phyloP scores from a whole-genome alignment of 2,329 filamentous ascomycete genomes.

The Paraphaeosphaeria sporulosa region DNA sequence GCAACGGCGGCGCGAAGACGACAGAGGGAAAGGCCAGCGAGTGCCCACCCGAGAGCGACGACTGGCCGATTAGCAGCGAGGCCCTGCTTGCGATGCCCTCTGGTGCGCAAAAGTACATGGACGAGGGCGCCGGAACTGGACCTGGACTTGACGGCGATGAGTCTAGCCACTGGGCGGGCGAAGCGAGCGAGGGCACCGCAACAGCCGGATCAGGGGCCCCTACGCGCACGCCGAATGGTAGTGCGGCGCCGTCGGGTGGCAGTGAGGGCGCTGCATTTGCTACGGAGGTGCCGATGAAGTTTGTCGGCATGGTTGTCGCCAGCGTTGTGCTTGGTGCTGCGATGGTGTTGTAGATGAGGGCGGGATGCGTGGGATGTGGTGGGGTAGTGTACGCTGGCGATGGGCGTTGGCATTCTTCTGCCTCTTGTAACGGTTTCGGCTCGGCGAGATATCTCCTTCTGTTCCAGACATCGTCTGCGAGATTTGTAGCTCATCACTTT shows the following conservation, averaged over 20 bases:
- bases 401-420: neutral
- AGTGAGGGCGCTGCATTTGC: too few relatives aligned
- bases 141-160: conserved; percentile 62
- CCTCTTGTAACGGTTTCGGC: too few relatives aligned
- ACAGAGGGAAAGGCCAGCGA: conserved; percentile 57
- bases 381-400: neutral
- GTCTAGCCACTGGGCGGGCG: conserved; percentile 41
- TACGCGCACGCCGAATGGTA: conserved; percentile 31
- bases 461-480: too few relatives aligned
- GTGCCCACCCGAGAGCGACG: conserved; percentile 61
- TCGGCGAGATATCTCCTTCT: too few relatives aligned
- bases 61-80: conserved; percentile 63
- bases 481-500: too few relatives aligned
- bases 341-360: conserved; percentile 23
- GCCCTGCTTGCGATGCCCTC: conserved; percentile 65
- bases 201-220: conserved; percentile 38
- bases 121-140: conserved; percentile 63
- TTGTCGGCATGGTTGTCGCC: conserved; percentile 39
- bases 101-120: conserved; percentile 64
- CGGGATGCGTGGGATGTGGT: neutral
- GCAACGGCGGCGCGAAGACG: conserved; percentile 66
- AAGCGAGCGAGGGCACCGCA: conserved; percentile 37
- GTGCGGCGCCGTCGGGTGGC: conserved; percentile 3
- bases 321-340: conserved; percentile 43
- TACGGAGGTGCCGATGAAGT: conserved; percentile 26